phyloP scores from a whole-genome alignment of 495 filamentous ascomycete genomes.

The Coniosporium apollinis region DNA sequence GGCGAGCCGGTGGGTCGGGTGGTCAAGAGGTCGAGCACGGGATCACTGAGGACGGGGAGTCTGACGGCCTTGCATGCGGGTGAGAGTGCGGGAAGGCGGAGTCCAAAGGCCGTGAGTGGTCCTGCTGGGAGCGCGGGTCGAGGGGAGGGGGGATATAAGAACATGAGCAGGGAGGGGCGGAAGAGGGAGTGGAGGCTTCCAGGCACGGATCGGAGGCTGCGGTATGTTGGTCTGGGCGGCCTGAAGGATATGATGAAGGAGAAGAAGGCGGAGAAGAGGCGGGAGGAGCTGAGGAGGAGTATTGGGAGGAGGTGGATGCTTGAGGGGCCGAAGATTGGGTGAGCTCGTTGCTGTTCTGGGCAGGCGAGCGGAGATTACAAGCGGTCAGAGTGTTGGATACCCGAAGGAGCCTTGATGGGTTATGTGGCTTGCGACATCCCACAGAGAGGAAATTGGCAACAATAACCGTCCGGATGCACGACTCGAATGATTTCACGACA shows the following conservation, averaged over 20 bases:
- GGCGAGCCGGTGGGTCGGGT: neutral
- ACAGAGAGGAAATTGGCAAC: too few species aligned
- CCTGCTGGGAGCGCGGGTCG: slow-evolving; percentile 3
- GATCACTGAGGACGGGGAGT: neutral
- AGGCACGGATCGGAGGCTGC: slow-evolving; percentile 32
- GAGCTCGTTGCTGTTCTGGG: too few species aligned
- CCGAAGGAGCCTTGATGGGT: too few species aligned
- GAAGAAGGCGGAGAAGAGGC: slow-evolving; percentile 41
- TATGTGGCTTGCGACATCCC: too few species aligned
- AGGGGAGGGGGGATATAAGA: slow-evolving; percentile 17
- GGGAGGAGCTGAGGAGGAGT: slow-evolving; percentile 46
- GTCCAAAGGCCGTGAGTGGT: neutral
- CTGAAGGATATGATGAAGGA: slow-evolving; percentile 37
- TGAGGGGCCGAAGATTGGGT: too few species aligned
- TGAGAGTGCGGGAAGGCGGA: too few species aligned
- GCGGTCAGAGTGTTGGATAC: too few species aligned
- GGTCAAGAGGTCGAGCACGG: neutral
- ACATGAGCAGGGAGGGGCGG: slow-evolving; percentile 10
- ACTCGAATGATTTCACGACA: too few species aligned
- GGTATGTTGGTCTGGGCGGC: slow-evolving; percentile 35
- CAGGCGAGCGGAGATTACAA: too few species aligned
- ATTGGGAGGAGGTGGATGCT: slow-evolving; percentile 33
- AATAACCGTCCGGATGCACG: too few species aligned
- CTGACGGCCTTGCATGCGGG: neutral
- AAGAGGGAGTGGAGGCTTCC: slow-evolving; percentile 24